These are phyloP conservation scores for Scheffersomyces titani DNA, from an alignment of 1,139 yeast genomes.

Conservation along the genomic window DNA sequence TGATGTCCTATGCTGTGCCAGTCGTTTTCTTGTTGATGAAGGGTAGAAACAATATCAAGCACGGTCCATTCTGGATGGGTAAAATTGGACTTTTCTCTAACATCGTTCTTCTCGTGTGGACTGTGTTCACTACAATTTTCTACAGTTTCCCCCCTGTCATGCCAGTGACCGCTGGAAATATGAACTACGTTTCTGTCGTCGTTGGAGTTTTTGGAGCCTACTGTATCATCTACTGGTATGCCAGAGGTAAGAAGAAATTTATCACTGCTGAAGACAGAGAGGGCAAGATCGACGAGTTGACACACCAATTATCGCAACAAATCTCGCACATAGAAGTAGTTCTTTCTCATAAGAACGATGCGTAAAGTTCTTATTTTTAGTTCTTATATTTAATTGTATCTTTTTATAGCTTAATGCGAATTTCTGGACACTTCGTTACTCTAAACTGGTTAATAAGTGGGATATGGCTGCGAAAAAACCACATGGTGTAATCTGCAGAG, in stretches of 20 bases:
- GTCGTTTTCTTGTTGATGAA: conserved; percentile 29
- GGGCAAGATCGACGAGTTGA: conserved; percentile 22
- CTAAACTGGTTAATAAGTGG: not conserved
- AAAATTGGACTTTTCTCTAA: conserved; percentile 23
- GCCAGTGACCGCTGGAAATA: conserved; percentile 45
- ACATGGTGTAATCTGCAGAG: too few species aligned
- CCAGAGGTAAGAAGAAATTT: conserved; percentile 38
- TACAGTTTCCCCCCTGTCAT: conserved; percentile 46
- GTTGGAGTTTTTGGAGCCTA: conserved; percentile 34
- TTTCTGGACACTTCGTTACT: not conserved
- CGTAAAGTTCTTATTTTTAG: not conserved
- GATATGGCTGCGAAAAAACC: not conserved
- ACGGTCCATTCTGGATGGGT: conserved; percentile 54
- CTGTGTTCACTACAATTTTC: conserved; percentile 41
- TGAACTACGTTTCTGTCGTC: conserved; percentile 50
- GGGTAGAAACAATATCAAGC: conserved; percentile 38
- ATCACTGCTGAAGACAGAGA: conserved; percentile 27
- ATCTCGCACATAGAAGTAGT: conserved; percentile 25
- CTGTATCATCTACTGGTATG: conserved; percentile 38
- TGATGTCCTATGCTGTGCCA: conserved; percentile 38
- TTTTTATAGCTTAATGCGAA: not conserved
- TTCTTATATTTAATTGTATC: not conserved
- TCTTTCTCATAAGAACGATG: conserved; percentile 13
- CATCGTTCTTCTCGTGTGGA: conserved; percentile 34
- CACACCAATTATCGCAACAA: conserved; percentile 28